These are phyloP conservation scores for Metarhizium sp. DNA, from an alignment of 2,329 filamentous ascomycete genomes.

Conservation along the genomic window DNA sequence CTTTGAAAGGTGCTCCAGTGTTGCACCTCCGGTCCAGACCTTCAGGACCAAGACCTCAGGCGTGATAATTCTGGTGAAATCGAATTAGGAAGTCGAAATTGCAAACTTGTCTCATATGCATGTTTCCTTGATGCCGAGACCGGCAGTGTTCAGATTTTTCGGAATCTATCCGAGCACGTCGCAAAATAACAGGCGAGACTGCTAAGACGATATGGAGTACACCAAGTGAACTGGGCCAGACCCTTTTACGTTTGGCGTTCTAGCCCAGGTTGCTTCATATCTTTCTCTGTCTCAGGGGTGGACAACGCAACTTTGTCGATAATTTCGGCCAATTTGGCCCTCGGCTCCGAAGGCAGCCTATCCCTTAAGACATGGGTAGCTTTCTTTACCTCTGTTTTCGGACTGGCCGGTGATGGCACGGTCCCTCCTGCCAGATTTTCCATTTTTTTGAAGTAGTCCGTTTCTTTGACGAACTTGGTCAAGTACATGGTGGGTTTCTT, in stretches of 20 bases:
- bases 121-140: neutral
- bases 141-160: neutral
- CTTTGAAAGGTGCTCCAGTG: neutral
- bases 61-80: neutral
- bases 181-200: neutral
- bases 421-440: slow-evolving; percentile 27
- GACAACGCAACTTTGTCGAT: slow-evolving; percentile 1
- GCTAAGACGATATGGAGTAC: neutral
- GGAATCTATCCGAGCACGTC: neutral
- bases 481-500: slow-evolving; percentile 36
- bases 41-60: neutral
- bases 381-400: slow-evolving; percentile 8
- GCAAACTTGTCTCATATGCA: neutral
- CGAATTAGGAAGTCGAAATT: neutral
- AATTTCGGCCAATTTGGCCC: neutral
- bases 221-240: neutral
- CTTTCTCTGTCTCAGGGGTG: neutral
- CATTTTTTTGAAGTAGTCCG: slow-evolving; percentile 27
- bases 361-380: slow-evolving; percentile 6
- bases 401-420: slow-evolving; percentile 6
- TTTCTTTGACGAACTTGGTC: slow-evolving; percentile 37
- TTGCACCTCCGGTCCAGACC: neutral
- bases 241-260: neutral
- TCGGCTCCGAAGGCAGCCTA: neutral
- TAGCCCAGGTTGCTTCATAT: neutral